phyloP scores from a whole-genome alignment of 441 rosid genomes.

The Pelargonium cotyledonis region DNA sequence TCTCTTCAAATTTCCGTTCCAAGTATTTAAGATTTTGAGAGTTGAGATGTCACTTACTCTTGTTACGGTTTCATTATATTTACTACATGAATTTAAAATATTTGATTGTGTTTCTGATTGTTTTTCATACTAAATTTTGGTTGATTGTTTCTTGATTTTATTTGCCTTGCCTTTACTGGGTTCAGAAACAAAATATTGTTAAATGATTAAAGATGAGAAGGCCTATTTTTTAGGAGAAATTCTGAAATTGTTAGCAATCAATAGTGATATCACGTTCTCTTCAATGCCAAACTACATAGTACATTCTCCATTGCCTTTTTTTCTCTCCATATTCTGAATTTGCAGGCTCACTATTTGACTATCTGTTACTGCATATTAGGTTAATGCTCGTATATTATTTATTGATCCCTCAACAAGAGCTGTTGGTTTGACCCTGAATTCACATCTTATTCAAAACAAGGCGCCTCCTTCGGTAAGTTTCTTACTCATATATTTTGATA shows the following conservation, averaged over 20 bases:
- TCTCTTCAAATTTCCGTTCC: neutral
- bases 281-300: no score
- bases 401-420: slow-evolving; percentile 94
- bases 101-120: neutral
- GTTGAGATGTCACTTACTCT: neutral
- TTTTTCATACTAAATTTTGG: neutral
- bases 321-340: neutral
- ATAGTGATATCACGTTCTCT: neutral
- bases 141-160: neutral
- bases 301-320: slow-evolving; percentile 3
- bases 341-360: neutral
- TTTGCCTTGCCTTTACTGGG: neutral
- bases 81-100: neutral
- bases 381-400: slow-evolving; percentile 84
- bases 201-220: neutral
- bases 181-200: neutral
- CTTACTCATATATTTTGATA: neutral
- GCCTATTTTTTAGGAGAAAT: neutral
- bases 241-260: neutral
- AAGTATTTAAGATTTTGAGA: neutral
- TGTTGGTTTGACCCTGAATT: slow-evolving; percentile 88
- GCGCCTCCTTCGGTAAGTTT: slow-evolving; percentile 73
- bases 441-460: slow-evolving; percentile 64
- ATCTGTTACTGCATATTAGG: slow-evolving; percentile 42
- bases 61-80: neutral